Conservation (phyloP, 163 green algal species). For the Scenedesmus sp. region DNA sequence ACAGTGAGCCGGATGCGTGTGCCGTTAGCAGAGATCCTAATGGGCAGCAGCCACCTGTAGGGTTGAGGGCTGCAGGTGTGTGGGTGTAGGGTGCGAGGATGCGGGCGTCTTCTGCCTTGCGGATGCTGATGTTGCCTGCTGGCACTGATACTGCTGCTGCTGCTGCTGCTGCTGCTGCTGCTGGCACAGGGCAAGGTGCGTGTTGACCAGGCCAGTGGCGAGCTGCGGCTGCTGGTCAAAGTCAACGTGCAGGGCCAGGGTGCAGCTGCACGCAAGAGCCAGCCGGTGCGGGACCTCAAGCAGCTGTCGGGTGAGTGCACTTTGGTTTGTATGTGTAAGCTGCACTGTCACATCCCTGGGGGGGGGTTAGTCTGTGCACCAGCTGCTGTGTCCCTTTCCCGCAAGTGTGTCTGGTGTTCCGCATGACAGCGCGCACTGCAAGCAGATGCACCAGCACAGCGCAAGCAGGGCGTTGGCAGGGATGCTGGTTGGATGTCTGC, state of each 20-base stretch:
- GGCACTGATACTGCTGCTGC: not conserved
- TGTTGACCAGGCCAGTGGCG: not conserved
- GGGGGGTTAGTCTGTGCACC: no score
- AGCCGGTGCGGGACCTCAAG: slow-evolving; percentile 68
- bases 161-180: not conserved
- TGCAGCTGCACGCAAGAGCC: slow-evolving; percentile 27
- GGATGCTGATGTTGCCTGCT: no score
- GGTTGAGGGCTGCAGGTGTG: no score
- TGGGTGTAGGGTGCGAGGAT: no score
- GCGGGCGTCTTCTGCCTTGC: no score
- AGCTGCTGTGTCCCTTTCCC: no score
- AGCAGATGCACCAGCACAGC: not conserved
- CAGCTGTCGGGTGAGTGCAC: slow-evolving; percentile 62
- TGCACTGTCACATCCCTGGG: no score
- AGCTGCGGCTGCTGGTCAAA: slow-evolving; percentile 58
- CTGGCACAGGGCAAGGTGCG: slow-evolving; percentile 35
- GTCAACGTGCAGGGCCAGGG: slow-evolving; percentile 34
- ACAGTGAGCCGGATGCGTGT: no score
- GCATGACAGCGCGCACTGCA: not conserved
- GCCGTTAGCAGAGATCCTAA: no score
- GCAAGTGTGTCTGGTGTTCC: no score
- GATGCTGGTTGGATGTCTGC: not conserved
- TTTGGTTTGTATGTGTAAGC: no score
- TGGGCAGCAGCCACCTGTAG: no score
- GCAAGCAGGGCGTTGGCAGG: not conserved